These are phyloP conservation scores for Metschnikowia cubensis DNA, from an alignment of 805 yeast species.

Conservation along the genomic window DNA sequence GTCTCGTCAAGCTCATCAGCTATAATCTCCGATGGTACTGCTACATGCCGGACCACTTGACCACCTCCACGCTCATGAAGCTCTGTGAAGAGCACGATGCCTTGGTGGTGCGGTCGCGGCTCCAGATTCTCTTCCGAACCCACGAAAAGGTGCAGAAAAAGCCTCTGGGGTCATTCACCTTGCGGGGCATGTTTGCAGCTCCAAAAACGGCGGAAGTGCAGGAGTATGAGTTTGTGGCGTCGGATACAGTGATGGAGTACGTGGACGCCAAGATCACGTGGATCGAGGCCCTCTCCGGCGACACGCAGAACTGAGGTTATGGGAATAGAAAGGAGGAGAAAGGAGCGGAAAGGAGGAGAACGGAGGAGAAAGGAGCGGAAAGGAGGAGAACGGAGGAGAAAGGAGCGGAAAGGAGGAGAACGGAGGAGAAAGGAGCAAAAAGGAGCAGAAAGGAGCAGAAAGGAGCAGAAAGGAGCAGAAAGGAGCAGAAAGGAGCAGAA, in stretches of 20 bases:
- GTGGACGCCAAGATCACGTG: constrained; percentile 27
- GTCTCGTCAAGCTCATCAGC: constrained; percentile 47
- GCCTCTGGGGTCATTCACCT: constrained; percentile 11
- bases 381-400: too few species aligned
- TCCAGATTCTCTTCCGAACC: constrained; percentile 33
- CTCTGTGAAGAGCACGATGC: constrained; percentile 40
- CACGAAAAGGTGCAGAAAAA: constrained; percentile 7
- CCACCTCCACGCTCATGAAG: constrained; percentile 40
- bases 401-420: too few species aligned
- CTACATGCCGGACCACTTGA: constrained; percentile 45
- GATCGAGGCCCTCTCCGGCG: constrained; percentile 20
- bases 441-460: too few species aligned
- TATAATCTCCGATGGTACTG: constrained; percentile 66
- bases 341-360: too few species aligned
- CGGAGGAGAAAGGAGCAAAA: too few species aligned
- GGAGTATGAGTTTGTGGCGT: constrained; percentile 23
- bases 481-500: too few species aligned
- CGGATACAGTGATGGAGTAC: constrained; percentile 33
- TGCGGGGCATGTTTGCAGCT: constrained; percentile 16
- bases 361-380: too few species aligned
- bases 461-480: too few species aligned
- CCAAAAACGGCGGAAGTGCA: constrained; percentile 9
- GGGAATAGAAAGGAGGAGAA: too few species aligned
- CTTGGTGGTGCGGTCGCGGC: constrained; percentile 35
- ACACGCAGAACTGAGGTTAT: background rate